Conservation (phyloP, 441 rosid species). For the Brassica hybrid region DNA sequence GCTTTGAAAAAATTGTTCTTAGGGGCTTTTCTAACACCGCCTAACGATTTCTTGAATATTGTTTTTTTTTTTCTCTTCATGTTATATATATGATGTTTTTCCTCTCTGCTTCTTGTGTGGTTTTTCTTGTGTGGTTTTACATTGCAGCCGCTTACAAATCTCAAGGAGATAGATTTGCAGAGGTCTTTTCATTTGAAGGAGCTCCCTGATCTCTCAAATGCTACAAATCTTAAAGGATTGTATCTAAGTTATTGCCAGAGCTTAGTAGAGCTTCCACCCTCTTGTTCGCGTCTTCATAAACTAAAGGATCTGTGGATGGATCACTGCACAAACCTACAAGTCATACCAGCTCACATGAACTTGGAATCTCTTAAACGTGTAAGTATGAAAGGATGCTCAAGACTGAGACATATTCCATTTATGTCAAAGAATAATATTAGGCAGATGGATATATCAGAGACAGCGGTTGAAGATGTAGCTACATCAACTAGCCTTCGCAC, state of each 20-base stretch:
- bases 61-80: neutral
- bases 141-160: slow-evolving; percentile 1
- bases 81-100: slow-evolving; percentile 3
- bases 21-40: no score
- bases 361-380: neutral
- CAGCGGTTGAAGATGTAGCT: neutral
- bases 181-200: neutral
- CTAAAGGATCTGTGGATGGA: neutral
- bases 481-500: neutral
- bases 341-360: neutral
- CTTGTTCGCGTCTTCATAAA: neutral
- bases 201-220: slow-evolving; percentile 6
- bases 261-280: neutral
- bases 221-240: neutral
- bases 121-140: neutral
- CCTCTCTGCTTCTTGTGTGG: neutral
- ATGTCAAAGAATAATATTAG: neutral
- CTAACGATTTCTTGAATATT: no score
- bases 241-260: slow-evolving; percentile 5
- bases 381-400: neutral
- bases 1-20: no score
- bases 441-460: slow-evolving; percentile 1
- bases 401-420: neutral
- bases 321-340: neutral
- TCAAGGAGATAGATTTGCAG: neutral